Evolutionary conservation across 2,329 filamentous ascomycete genomes (phyloP).

Genomic region (Fusarium lyarnte): DNA sequence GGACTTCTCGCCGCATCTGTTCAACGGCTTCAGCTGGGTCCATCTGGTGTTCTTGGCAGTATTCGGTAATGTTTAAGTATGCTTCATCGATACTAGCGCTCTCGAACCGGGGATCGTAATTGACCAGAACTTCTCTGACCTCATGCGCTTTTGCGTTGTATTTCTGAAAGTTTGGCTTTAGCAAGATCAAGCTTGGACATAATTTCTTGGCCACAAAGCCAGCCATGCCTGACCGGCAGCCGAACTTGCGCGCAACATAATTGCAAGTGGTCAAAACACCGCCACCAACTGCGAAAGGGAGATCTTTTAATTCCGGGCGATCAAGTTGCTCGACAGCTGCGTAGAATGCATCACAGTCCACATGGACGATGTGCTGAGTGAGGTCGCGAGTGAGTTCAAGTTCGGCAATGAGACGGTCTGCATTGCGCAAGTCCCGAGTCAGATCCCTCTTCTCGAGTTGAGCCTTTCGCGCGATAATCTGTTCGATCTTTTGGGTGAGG

Average conservation of each 20-base stretch:
- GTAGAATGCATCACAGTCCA: constrained; percentile 98
- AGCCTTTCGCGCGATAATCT: constrained; percentile 78
- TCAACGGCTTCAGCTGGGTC: constrained; percentile 77
- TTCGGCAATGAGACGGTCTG: constrained; percentile 82
- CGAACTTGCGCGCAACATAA: constrained; percentile 89
- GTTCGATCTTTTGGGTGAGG: constrained; percentile 85
- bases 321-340: constrained; percentile 90
- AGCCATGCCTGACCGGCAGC: constrained; percentile 94
- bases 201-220: constrained; percentile 94
- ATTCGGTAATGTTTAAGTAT: constrained; percentile 92
- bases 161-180: constrained; percentile 89
- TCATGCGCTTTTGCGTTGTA: constrained; percentile 92
- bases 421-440: constrained; percentile 75
- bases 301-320: constrained; percentile 81
- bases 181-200: constrained; percentile 83
- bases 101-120: constrained; percentile 93
- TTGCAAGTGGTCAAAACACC: constrained; percentile 78
- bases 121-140: constrained; percentile 80
- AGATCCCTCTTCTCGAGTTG: constrained; percentile 81
- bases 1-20: constrained; percentile 80
- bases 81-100: constrained; percentile 96
- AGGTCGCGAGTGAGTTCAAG: constrained; percentile 84
- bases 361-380: constrained; percentile 85
- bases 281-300: constrained; percentile 89
- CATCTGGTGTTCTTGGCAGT: constrained; percentile 76